Evolutionary conservation across 1,284 basidiomycete genomes (phyloP).

Genomic region (Marasmius tenuissimus): DNA sequence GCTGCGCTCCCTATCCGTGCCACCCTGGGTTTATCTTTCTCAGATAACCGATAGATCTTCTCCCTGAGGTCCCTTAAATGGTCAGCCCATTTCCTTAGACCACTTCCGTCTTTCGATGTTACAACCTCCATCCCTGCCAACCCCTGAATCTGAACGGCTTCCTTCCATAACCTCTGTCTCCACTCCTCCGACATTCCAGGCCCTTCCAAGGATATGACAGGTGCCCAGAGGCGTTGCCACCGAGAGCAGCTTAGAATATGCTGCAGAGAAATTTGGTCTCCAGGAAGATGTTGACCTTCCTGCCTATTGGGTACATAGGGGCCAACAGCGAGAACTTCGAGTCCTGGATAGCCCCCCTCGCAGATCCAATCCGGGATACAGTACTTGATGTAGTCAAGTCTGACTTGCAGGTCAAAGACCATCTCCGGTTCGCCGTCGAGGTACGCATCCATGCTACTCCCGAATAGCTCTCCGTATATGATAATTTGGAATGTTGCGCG

Average conservation of each 20-base stretch:
- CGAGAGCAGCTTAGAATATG: neutral
- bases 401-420: slow-evolving; percentile 1
- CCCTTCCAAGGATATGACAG: neutral
- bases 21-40: neutral
- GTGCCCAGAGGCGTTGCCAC: neutral
- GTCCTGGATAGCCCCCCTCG: neutral
- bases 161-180: neutral
- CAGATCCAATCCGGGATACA: slow-evolving; percentile 5
- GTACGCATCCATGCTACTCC: neutral
- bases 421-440: neutral
- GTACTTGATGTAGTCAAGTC: slow-evolving; percentile 8
- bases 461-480: slow-evolving; percentile 8
- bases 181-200: neutral
- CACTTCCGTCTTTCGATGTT: neutral
- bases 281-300: neutral
- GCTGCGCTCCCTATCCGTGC: neutral
- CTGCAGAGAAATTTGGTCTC: neutral
- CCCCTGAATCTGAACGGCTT: neutral
- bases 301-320: neutral
- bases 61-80: neutral
- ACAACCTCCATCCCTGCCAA: neutral
- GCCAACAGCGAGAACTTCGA: neutral
- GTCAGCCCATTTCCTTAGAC: neutral
- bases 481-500: slow-evolving; percentile 1
- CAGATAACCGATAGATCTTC: neutral